Evolutionary conservation across 2,329 filamentous ascomycete genomes (phyloP).

Genomic region (Fusarium penzigii): DNA sequence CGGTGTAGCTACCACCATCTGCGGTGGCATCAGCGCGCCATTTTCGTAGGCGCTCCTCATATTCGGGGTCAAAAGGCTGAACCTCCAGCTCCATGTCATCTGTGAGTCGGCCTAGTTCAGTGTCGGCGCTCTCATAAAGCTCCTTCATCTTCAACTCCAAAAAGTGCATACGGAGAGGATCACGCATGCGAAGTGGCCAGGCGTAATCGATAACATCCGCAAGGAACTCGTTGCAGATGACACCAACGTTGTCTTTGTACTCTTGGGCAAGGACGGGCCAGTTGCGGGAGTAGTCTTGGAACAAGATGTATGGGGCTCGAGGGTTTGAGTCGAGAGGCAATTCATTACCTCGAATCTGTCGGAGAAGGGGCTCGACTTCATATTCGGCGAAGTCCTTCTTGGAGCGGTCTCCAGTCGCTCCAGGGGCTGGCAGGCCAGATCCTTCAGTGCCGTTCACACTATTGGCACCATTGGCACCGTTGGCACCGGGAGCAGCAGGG

Average conservation of each 20-base stretch:
- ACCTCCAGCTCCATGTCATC: slow-evolving; percentile 55
- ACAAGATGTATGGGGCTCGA: slow-evolving; percentile 54
- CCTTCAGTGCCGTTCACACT: slow-evolving; percentile 5
- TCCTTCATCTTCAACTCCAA: slow-evolving; percentile 50
- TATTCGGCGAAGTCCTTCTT: slow-evolving; percentile 50
- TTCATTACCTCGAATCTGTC: slow-evolving; percentile 53
- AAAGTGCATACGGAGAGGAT: slow-evolving; percentile 51
- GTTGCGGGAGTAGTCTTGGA: slow-evolving; percentile 54
- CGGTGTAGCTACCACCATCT: slow-evolving; percentile 48
- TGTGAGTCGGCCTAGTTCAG: slow-evolving; percentile 46
- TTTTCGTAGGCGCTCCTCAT: slow-evolving; percentile 49
- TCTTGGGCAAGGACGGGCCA: slow-evolving; percentile 54
- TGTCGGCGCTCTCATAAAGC: slow-evolving; percentile 47
- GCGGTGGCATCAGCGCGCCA: slow-evolving; percentile 47
- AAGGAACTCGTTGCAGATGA: slow-evolving; percentile 56
- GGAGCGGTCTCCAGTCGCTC: slow-evolving; percentile 36
- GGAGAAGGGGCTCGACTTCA: slow-evolving; percentile 51
- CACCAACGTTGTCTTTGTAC: slow-evolving; percentile 55
- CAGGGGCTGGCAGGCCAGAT: slow-evolving; percentile 31
- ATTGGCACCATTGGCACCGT: slow-evolving; percentile 14
- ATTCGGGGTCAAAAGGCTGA: slow-evolving; percentile 55
- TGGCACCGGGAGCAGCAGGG: slow-evolving; percentile 17
- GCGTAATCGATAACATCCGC: slow-evolving; percentile 51
- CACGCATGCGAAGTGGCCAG: slow-evolving; percentile 53
- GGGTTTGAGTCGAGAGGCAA: slow-evolving; percentile 55